Percentiles rank a stretch among this genome's conserved stretches.
These are phyloP conservation scores for Iris pallida DNA, from an alignment of 116 monocot genomes.

Conservation along the genomic window DNA sequence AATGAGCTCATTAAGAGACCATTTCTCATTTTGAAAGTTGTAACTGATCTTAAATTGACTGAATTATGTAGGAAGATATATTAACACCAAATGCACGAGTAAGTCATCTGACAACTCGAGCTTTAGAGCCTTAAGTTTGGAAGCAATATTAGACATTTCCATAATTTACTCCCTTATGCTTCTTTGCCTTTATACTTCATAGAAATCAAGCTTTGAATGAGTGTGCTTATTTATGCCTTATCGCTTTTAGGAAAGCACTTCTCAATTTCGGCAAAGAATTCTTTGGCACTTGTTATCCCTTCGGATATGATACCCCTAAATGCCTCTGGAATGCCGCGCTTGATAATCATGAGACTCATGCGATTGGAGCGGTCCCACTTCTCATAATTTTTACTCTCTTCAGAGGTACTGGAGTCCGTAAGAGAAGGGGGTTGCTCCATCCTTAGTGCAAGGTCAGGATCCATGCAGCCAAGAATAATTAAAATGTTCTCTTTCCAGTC, in stretches of 20 bases:
- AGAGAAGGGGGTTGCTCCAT: not conserved
- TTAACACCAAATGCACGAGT: no score
- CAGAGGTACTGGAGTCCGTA: not conserved
- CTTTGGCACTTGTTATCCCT: not conserved
- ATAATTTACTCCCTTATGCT: not conserved
- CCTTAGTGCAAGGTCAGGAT: slow-evolving; percentile 1
- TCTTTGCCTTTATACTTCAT: no score
- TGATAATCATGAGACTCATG: slow-evolving; percentile 6
- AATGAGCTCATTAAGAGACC: no score
- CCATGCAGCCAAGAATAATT: slow-evolving; percentile 7
- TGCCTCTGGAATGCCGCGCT: slow-evolving; percentile 2
- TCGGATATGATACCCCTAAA: not conserved
- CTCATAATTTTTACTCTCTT: not conserved
- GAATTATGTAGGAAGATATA: no score
- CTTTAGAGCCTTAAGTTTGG: not conserved
- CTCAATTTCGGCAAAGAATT: not conserved
- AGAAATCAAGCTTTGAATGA: no score
- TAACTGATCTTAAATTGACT: no score
- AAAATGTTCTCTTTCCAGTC: not conserved
- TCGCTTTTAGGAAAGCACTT: not conserved
- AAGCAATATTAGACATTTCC: slow-evolving; percentile 1
- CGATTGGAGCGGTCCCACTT: not conserved
- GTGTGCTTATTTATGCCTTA: not conserved
- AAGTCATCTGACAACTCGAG: not conserved
- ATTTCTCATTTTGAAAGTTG: no score